phyloP scores from a whole-genome alignment of 495 filamentous ascomycete genomes.

The Polyplosphaeria fusca region DNA sequence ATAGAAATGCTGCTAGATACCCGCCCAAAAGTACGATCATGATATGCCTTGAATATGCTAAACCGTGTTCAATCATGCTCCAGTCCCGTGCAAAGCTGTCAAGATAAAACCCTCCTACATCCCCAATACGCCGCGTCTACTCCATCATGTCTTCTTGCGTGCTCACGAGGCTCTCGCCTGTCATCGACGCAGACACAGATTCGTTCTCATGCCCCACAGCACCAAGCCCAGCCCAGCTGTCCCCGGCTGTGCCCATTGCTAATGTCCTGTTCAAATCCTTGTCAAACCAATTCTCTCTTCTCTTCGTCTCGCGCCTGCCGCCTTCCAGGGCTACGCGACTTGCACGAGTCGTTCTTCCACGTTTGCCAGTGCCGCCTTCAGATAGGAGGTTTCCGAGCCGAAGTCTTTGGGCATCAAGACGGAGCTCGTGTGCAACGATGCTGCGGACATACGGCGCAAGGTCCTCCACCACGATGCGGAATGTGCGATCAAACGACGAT shows the following conservation, averaged over 20 bases:
- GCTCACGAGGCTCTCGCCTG: slow-evolving; percentile 14
- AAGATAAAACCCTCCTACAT: not conserved
- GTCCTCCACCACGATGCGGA: slow-evolving; percentile 63
- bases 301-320: slow-evolving; percentile 64
- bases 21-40: not conserved
- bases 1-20: too few relatives aligned
- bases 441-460: slow-evolving; percentile 78
- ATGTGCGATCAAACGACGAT: slow-evolving; percentile 69
- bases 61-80: not conserved
- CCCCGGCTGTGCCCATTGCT: slow-evolving; percentile 65
- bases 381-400: slow-evolving; percentile 61
- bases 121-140: not conserved
- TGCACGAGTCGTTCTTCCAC: slow-evolving; percentile 70
- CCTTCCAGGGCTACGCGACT: slow-evolving; percentile 82
- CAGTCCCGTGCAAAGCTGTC: too few relatives aligned
- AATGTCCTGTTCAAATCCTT: slow-evolving; percentile 57
- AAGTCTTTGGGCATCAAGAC: slow-evolving; percentile 63
- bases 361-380: slow-evolving; percentile 55
- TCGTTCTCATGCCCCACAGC: slow-evolving; percentile 2
- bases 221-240: slow-evolving; percentile 52
- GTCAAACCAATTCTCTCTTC: slow-evolving; percentile 79
- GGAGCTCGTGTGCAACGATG: slow-evolving; percentile 72
- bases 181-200: not conserved
- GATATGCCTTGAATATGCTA: slow-evolving; percentile 1
- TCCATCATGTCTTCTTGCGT: slow-evolving; percentile 2